These are phyloP conservation scores for Jacaranda copaia DNA, from an alignment of 257 asterid genomes.

Conservation along the genomic window DNA sequence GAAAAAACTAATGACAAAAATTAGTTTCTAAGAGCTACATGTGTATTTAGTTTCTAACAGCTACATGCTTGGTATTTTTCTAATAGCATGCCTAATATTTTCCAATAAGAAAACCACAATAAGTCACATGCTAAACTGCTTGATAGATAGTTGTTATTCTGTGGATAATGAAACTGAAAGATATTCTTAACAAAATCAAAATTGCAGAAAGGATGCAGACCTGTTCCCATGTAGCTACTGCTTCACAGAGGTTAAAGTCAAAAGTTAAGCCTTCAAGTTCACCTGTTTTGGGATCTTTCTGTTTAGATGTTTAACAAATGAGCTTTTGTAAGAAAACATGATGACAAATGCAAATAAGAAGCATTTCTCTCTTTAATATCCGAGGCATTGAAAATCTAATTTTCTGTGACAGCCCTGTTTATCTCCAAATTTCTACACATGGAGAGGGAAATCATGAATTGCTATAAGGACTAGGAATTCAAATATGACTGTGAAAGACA, in stretches of 20 bases:
- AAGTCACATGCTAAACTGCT: background rate
- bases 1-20: slow-evolving; percentile 2
- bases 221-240: slow-evolving; percentile 99
- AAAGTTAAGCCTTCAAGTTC: slow-evolving; percentile 84
- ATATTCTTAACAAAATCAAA: background rate
- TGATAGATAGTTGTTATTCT: background rate
- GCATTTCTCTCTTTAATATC: background rate
- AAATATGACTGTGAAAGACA: background rate
- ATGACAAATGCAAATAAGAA: background rate
- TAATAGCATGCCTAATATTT: too few relatives aligned
- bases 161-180: background rate
- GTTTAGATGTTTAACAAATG: slow-evolving; percentile 43
- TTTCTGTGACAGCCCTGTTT: background rate
- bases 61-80: too few relatives aligned
- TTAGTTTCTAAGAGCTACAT: slow-evolving; percentile 8
- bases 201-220: slow-evolving; percentile 51
- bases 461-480: background rate
- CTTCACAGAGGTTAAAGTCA: slow-evolving; percentile 85
- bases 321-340: slow-evolving; percentile 35
- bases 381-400: background rate
- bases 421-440: slow-evolving; percentile 9
- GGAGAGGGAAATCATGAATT: background rate
- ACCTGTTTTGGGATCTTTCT: slow-evolving; percentile 98
- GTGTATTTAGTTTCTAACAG: background rate
- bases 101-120: background rate